phyloP scores from a whole-genome alignment of 2,329 filamentous ascomycete species.

The Macrophomina tecta region DNA sequence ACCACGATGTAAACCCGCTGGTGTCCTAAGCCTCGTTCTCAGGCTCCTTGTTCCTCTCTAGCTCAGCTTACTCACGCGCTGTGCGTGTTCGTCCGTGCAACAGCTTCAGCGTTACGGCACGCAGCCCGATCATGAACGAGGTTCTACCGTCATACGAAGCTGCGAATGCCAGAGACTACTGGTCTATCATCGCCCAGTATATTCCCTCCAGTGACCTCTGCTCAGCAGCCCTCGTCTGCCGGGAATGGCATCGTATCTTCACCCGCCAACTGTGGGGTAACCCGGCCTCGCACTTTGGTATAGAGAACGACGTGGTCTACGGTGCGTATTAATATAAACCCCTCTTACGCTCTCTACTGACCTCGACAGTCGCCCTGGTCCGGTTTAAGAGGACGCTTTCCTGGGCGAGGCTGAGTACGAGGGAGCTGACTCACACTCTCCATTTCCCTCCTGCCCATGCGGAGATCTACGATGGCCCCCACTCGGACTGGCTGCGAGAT shows the following conservation, averaged over 20 bases:
- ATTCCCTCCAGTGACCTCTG: conserved; percentile 63
- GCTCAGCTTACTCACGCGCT: neutral
- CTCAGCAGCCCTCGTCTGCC: conserved; percentile 61
- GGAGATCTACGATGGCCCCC: conserved; percentile 65
- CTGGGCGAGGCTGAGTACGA: conserved; percentile 58
- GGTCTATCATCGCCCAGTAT: conserved; percentile 62
- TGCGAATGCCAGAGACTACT: conserved; percentile 61
- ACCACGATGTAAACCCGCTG: neutral
- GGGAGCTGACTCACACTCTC: conserved; percentile 65
- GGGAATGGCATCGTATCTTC: conserved; percentile 64
- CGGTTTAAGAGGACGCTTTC: conserved; percentile 64
- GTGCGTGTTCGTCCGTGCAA: neutral
- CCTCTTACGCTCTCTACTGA: neutral
- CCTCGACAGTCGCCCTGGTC: conserved; percentile 59
- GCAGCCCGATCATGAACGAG: conserved; percentile 55
- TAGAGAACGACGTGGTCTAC: conserved; percentile 66
- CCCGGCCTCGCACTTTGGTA: conserved; percentile 67
- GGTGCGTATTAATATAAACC: conserved; percentile 38
- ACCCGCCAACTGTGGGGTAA: conserved; percentile 66
- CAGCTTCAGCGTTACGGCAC: neutral
- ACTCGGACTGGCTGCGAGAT: conserved; percentile 64
- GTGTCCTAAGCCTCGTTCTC: neutral
- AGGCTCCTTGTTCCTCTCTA: neutral
- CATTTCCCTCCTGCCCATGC: conserved; percentile 66
- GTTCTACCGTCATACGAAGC: conserved; percentile 66